Evolutionary conservation across 192 early-diverging fungal genomes (phyloP).

Genomic region (Coemansia aciculifera): DNA sequence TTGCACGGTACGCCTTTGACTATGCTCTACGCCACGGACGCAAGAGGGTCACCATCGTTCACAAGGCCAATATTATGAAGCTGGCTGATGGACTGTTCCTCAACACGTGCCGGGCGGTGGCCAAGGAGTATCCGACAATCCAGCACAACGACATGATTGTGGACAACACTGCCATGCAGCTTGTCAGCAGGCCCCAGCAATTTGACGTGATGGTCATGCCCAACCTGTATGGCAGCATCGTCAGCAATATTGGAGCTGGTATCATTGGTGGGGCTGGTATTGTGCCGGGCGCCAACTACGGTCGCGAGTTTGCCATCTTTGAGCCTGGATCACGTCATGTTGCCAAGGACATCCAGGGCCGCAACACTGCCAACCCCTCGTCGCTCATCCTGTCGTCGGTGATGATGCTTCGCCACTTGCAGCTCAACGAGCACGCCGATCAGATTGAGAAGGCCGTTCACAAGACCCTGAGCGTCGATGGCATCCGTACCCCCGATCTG

Average conservation of each 20-base stretch:
- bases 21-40: constrained; percentile 96
- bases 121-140: constrained; percentile 91
- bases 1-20: constrained; percentile 98
- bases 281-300: constrained; percentile 97
- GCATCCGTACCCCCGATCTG: constrained; percentile 81
- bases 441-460: constrained; percentile 86
- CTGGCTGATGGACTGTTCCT: constrained; percentile 98
- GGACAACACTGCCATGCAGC: constrained; percentile 99
- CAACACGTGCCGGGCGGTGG: constrained; percentile 92
- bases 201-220: constrained; percentile 99
- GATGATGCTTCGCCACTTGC: constrained; percentile 95
- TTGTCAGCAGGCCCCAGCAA: constrained; percentile 95
- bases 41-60: constrained; percentile 97
- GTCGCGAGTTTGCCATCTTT: constrained; percentile 95
- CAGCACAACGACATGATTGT: constrained; percentile 99
- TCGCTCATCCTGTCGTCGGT: constrained; percentile 90
- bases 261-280: constrained; percentile 95
- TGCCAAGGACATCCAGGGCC: constrained; percentile 91
- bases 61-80: constrained; percentile 99
- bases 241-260: constrained; percentile 96
- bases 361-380: constrained; percentile 95
- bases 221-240: constrained; percentile 99
- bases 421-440: constrained; percentile 86
- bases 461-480: constrained; percentile 81
- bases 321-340: constrained; percentile 99